Conservation (phyloP, 768 basidiomycete genomes). For the Exsudoporus frostii region DNA sequence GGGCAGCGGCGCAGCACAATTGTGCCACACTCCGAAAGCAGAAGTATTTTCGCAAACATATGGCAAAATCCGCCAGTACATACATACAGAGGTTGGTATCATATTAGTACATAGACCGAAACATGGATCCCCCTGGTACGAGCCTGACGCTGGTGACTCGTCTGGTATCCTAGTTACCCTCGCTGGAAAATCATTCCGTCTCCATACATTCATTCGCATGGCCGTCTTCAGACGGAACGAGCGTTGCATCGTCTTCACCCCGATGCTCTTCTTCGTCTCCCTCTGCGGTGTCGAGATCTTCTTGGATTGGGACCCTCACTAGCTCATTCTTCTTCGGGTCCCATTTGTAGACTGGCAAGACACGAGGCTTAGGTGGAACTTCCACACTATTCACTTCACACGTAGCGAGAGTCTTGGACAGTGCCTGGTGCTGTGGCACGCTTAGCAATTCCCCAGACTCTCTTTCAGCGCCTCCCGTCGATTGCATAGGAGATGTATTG, state of each 20-base stretch:
- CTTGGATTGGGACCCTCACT: not conserved
- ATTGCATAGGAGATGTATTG: not conserved
- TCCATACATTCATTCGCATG: not conserved
- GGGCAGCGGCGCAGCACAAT: not conserved
- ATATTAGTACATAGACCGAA: not conserved
- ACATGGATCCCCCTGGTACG: not conserved
- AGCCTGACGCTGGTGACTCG: not conserved
- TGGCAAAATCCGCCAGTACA: not conserved
- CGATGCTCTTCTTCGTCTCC: not conserved
- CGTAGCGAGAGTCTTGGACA: not conserved
- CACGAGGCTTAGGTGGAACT: not conserved
- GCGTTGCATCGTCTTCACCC: constrained; percentile 13
- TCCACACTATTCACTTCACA: not conserved
- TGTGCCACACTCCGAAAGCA: not conserved
- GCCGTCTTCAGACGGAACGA: constrained; percentile 15
- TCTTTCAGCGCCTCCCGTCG: not conserved
- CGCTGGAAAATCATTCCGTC: constrained; percentile 1
- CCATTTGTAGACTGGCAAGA: constrained; percentile 12
- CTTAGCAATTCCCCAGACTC: no score
- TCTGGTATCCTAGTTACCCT: not conserved
- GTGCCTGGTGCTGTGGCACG: not conserved
- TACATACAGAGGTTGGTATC: not conserved
- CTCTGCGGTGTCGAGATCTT: not conserved
- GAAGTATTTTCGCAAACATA: not conserved
- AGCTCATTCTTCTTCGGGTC: not conserved